phyloP scores from a whole-genome alignment of 306 rosid species.

The Luffa acutangula region DNA sequence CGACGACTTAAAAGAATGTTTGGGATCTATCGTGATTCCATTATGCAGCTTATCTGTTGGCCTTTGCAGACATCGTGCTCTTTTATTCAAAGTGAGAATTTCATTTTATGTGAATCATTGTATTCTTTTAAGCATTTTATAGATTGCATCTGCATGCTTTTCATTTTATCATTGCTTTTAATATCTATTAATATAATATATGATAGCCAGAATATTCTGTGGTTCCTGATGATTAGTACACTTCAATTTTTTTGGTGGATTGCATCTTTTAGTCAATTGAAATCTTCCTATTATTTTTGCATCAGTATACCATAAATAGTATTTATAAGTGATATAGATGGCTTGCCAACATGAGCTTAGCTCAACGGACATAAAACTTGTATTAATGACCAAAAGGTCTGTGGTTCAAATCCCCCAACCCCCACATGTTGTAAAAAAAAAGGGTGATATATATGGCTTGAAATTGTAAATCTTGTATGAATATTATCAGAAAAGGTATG shows the following conservation, averaged over 20 bases:
- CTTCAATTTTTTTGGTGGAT: background rate
- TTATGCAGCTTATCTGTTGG: conserved; percentile 84
- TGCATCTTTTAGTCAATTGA: background rate
- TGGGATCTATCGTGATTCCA: conserved; percentile 89
- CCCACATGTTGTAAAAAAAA: no score
- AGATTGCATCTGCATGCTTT: background rate
- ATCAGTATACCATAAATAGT: background rate
- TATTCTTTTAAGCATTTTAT: background rate
- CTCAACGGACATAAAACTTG: no score
- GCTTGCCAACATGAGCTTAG: background rate
- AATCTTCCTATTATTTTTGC: background rate
- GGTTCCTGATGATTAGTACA: background rate
- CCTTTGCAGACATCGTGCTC: conserved; percentile 93
- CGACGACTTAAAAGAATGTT: conserved; percentile 65
- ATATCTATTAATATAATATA: background rate
- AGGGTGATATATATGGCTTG: background rate
- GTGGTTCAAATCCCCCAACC: no score
- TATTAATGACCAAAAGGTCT: no score
- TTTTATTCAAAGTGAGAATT: conserved; percentile 82
- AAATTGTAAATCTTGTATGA: background rate
- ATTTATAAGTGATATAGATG: background rate
- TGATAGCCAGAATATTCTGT: background rate
- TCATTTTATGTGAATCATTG: background rate
- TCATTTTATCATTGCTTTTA: background rate
- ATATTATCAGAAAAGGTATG: background rate